A percentile compares a stretch with the other conserved stretches of the same genome.
These are phyloP conservation scores for Penicillium decumbens DNA, from an alignment of 2,329 filamentous ascomycete genomes.

Conservation along the genomic window DNA sequence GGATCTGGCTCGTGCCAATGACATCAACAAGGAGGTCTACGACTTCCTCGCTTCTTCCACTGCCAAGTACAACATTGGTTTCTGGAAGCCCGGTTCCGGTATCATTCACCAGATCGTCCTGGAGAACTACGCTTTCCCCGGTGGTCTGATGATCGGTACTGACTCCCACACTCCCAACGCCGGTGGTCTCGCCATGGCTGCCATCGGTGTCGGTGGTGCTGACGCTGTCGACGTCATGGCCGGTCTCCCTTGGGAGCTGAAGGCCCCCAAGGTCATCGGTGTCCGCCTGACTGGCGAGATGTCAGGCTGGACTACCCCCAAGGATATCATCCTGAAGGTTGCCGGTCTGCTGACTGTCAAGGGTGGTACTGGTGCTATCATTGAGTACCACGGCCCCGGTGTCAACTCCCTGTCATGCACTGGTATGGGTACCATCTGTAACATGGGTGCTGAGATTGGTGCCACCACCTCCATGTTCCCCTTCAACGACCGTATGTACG, in stretches of 20 bases:
- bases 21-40: constrained; percentile 99
- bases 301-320: constrained; percentile 86
- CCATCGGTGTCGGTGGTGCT: constrained; percentile 94
- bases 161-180: constrained; percentile 98
- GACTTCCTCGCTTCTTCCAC: constrained; percentile 91
- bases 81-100: constrained; percentile 97
- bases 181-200: constrained; percentile 87
- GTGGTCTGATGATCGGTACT: constrained; percentile 94
- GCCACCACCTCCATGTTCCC: constrained; percentile 96
- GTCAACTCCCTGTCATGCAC: constrained; percentile 85
- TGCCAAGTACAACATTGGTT: constrained; percentile 99
- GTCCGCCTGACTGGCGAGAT: constrained; percentile 58
- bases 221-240: constrained; percentile 96
- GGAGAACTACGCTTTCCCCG: constrained; percentile 99
- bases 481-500: constrained; percentile 75
- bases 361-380: constrained; percentile 88
- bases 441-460: constrained; percentile 85
- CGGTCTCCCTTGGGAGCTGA: constrained; percentile 94
- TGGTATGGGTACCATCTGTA: constrained; percentile 86
- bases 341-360: constrained; percentile 87
- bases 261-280: constrained; percentile 71
- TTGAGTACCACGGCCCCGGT: constrained; percentile 89
- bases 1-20: constrained; percentile 84
- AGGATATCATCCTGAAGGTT: constrained; percentile 88
- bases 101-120: constrained; percentile 99